A percentile compares a stretch with the other conserved stretches of the same genome.
Conservation (phyloP, 768 basidiomycete genomes). For the Strobilomyces confusus region DNA sequence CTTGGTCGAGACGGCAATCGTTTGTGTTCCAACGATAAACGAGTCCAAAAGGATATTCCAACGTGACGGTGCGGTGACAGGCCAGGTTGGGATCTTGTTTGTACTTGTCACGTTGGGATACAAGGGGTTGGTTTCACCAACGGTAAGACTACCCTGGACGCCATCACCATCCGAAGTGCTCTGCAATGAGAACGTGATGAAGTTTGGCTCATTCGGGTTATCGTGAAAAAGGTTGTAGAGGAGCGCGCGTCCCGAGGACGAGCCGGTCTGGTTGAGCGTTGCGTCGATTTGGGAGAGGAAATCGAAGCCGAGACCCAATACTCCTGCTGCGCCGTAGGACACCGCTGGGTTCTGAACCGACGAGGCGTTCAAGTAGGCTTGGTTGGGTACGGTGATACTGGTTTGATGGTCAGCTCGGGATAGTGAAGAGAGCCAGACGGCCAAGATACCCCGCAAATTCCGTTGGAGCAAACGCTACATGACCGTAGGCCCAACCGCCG, state of each 20-base stretch:
- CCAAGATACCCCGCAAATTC: conserved; percentile 64
- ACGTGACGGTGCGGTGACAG: conserved; percentile 53
- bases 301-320: conserved; percentile 75
- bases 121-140: conserved; percentile 66
- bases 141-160: conserved; percentile 64
- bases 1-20: conserved; percentile 48
- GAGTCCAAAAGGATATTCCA: conserved; percentile 81
- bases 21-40: conserved; percentile 54
- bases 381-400: conserved; percentile 61
- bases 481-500: conserved; percentile 73
- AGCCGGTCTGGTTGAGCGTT: conserved; percentile 51
- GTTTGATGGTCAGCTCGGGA: conserved; percentile 3
- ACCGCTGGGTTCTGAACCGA: conserved; percentile 69
- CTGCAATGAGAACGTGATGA: conserved; percentile 73
- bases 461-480: conserved; percentile 56
- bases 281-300: conserved; percentile 71
- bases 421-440: conserved; percentile 1
- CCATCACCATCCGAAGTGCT: conserved; percentile 51
- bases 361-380: conserved; percentile 68
- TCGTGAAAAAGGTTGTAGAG: conserved; percentile 72
- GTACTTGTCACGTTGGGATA: conserved; percentile 59
- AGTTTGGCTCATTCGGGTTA: conserved; percentile 72
- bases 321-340: conserved; percentile 65
- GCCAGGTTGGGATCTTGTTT: conserved; percentile 70
- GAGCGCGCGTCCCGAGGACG: conserved; percentile 60